Conservation (phyloP, 2,329 filamentous ascomycete genomes). For the Didymosphaeria variabile region DNA sequence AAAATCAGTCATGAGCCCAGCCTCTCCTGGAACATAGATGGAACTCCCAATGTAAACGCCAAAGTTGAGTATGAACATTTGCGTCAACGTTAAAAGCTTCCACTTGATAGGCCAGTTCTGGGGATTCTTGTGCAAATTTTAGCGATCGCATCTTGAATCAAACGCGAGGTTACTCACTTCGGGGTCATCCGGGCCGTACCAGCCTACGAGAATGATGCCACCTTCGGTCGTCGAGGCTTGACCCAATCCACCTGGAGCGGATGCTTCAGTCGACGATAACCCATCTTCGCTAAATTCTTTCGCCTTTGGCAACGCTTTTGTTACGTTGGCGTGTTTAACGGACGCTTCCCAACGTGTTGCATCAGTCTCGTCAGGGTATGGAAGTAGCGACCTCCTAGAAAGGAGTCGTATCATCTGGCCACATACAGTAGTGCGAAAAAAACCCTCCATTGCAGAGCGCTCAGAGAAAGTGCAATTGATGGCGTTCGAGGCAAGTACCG, state of each 20-base stretch:
- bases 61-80: conserved; percentile 58
- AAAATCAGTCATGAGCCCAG: conserved; percentile 60
- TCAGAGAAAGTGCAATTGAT: neutral
- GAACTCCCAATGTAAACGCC: conserved; percentile 61
- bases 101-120: conserved; percentile 34
- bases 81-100: conserved; percentile 21
- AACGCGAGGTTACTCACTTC: conserved; percentile 8
- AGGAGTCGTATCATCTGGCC: conserved; percentile 21
- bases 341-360: conserved; percentile 15
- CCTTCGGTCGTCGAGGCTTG: neutral
- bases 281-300: neutral
- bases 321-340: neutral
- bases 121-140: conserved; percentile 27
- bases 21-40: conserved; percentile 53
- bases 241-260: neutral
- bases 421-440: conserved; percentile 20
- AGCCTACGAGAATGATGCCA: conserved; percentile 38
- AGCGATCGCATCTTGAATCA: neutral
- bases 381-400: conserved; percentile 13
- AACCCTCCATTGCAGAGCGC: neutral
- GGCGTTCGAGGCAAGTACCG: neutral
- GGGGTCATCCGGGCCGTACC: conserved; percentile 43
- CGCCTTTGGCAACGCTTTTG: neutral
- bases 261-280: neutral
- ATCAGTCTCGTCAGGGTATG: conserved; percentile 21